Evolutionary conservation across 2,329 filamentous ascomycete genomes (phyloP).

Genomic region (Chalaropsis thielavioides): DNA sequence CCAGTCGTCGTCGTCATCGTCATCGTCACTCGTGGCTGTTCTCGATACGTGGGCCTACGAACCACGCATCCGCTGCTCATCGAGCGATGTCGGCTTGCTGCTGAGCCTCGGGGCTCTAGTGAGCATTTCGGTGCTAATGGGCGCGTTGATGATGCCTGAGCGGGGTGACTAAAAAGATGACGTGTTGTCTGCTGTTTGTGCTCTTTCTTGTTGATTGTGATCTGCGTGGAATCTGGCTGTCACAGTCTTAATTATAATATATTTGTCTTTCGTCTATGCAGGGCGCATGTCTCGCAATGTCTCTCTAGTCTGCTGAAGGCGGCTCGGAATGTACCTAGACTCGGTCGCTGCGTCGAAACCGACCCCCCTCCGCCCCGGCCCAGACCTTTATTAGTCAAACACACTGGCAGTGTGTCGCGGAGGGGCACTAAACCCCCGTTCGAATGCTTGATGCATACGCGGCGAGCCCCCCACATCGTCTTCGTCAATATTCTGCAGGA

Average conservation of each 20-base stretch:
- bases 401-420: too few species aligned
- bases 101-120: constrained; percentile 13
- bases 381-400: too few species aligned
- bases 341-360: too few species aligned
- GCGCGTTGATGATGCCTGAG: constrained; percentile 10
- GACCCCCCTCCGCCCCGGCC: too few species aligned
- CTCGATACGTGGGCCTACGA: constrained; percentile 13
- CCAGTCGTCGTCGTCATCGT: neutral
- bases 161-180: constrained; percentile 1
- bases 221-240: neutral
- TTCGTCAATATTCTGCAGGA: too few species aligned
- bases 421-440: too few species aligned
- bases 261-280: too few species aligned
- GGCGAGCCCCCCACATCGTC: too few species aligned
- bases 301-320: too few species aligned
- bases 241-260: neutral
- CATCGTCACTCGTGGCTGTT: neutral
- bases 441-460: too few species aligned
- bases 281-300: too few species aligned
- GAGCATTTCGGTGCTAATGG: constrained; percentile 15
- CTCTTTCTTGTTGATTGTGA: neutral
- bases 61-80: constrained; percentile 13
- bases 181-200: neutral
- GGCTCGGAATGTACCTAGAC: too few species aligned
- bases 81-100: constrained; percentile 10